A percentile compares a stretch with the other conserved stretches of the same genome.
These are phyloP conservation scores for Paxillus involutus DNA, from an alignment of 768 basidiomycete species.

Conservation along the genomic window DNA sequence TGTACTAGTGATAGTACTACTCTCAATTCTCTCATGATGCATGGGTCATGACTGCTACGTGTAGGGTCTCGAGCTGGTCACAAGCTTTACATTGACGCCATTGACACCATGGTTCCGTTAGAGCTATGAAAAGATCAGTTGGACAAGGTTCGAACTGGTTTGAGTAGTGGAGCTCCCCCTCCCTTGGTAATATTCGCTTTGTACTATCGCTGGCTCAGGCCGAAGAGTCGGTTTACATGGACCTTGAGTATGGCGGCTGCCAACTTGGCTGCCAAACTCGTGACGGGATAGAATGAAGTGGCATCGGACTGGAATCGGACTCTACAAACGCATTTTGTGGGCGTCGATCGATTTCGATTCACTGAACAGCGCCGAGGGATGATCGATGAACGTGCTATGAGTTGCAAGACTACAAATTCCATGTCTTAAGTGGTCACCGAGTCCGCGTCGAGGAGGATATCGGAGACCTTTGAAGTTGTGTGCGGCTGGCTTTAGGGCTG, in stretches of 20 bases:
- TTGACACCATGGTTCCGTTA: slow-evolving; percentile 1
- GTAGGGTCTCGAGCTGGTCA: background rate
- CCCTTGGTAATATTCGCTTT: too few species aligned
- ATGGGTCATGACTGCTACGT: background rate
- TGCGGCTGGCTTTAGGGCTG: slow-evolving; percentile 29
- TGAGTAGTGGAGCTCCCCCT: background rate
- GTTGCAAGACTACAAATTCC: too few species aligned
- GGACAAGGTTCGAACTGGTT: slow-evolving; percentile 13
- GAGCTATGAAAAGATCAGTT: background rate
- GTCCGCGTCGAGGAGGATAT: too few species aligned
- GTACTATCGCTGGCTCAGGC: background rate
- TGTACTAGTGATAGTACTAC: background rate
- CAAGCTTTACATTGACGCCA: slow-evolving; percentile 6
- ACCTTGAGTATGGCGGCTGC: background rate
- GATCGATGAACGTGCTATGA: too few species aligned
- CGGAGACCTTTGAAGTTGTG: background rate
- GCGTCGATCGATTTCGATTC: background rate
- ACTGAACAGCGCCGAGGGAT: too few species aligned
- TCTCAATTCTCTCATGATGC: background rate
- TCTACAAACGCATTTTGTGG: too few species aligned
- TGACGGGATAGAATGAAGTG: slow-evolving; percentile 19
- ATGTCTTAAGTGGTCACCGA: too few species aligned
- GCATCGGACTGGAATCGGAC: too few species aligned
- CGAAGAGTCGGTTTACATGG: background rate
- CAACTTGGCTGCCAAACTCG: background rate